Conservation (phyloP, 2,329 filamentous ascomycete species). For the Stachybotrys echinatus region DNA sequence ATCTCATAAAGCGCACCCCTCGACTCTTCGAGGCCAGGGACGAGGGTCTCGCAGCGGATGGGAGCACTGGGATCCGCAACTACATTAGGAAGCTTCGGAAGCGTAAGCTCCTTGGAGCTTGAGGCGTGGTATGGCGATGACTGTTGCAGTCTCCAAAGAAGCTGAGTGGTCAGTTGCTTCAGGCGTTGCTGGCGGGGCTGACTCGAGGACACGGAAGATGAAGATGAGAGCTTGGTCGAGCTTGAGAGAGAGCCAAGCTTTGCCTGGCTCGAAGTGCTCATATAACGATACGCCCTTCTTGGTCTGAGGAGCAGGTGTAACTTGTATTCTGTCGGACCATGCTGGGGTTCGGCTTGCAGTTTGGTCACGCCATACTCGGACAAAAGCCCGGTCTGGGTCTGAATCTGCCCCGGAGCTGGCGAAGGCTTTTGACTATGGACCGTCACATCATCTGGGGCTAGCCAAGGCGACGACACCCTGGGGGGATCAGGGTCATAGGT, state of each 20-base stretch:
- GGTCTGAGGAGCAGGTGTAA: constrained; percentile 80
- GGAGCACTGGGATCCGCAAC: constrained; percentile 39
- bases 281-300: constrained; percentile 65
- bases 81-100: constrained; percentile 70
- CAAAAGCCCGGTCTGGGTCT: constrained; percentile 32
- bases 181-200: constrained; percentile 74
- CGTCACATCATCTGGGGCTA: constrained; percentile 46
- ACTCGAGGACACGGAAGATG: constrained; percentile 35
- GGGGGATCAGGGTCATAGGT: constrained; percentile 88
- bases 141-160: constrained; percentile 92
- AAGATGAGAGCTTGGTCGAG: neutral
- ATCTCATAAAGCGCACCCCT: constrained; percentile 94
- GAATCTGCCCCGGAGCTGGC: constrained; percentile 9
- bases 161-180: constrained; percentile 88
- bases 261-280: constrained; percentile 50
- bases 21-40: constrained; percentile 85
- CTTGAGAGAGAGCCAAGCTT: neutral
- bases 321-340: constrained; percentile 95
- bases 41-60: constrained; percentile 48
- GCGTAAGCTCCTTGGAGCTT: constrained; percentile 66
- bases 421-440: constrained; percentile 25
- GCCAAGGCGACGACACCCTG: constrained; percentile 87
- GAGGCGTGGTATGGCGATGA: constrained; percentile 87
- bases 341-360: constrained; percentile 84
- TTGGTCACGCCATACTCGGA: constrained; percentile 65